A percentile compares a stretch with the other conserved stretches of the same genome.
Conservation (phyloP, 2,329 filamentous ascomycete species). For the Plenodomus biglobosus region DNA sequence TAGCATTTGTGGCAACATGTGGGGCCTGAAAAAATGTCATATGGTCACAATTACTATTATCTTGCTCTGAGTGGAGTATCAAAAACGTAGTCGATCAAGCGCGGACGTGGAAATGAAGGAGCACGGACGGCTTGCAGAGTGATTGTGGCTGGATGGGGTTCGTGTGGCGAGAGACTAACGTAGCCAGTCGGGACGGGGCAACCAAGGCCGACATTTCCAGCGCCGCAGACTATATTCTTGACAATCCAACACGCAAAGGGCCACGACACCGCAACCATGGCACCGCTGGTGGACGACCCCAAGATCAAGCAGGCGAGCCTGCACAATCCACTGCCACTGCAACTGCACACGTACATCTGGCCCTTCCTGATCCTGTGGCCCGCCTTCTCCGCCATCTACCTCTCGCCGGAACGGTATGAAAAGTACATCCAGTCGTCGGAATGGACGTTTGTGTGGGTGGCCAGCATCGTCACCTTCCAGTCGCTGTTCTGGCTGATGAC, state of each 20-base stretch:
- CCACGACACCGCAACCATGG: conserved; percentile 32
- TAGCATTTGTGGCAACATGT: too few relatives aligned
- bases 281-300: conserved; percentile 81
- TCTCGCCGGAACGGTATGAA: conserved; percentile 80
- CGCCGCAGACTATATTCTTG: conserved; percentile 5
- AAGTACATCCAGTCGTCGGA: conserved; percentile 90
- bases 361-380: conserved; percentile 93
- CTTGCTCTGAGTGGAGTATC: too few relatives aligned
- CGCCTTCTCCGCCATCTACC: conserved; percentile 83
- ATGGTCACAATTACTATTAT: too few relatives aligned
- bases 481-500: conserved; percentile 92
- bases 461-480: conserved; percentile 83
- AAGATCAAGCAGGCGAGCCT: conserved; percentile 88
- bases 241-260: conserved; percentile 13
- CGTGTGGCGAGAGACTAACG: background rate
- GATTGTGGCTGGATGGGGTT: too few relatives aligned
- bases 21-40: too few relatives aligned
- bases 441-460: conserved; percentile 97
- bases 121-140: too few relatives aligned
- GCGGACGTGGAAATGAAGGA: too few relatives aligned
- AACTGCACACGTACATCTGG: conserved; percentile 87
- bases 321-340: conserved; percentile 78
- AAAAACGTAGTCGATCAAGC: too few relatives aligned
- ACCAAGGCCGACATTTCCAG: conserved; percentile 3
- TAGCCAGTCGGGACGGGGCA: too few relatives aligned